Conservation (phyloP, 192 early-diverging fungal genomes). For the Mortierella antarctica region DNA sequence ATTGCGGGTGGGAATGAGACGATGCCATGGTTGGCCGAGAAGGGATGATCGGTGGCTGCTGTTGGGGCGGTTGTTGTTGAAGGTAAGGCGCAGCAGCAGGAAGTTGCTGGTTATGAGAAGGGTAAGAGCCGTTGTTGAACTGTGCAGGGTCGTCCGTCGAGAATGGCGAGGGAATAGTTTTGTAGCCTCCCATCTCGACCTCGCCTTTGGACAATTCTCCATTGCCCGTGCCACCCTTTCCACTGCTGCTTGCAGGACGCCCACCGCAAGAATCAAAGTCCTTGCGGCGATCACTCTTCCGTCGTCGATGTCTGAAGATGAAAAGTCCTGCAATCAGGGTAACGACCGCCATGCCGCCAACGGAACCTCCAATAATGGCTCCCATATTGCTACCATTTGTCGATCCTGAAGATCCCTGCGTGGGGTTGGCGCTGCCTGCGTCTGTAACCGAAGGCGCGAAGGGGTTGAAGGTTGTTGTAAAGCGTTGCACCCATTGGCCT, state of each 20-base stretch:
- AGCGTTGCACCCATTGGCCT: background rate
- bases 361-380: conserved; percentile 14
- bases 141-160: background rate
- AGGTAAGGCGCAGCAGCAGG: background rate
- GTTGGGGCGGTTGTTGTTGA: background rate
- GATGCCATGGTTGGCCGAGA: background rate
- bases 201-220: background rate
- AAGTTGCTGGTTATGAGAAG: background rate
- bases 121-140: background rate
- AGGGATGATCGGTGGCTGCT: conserved; percentile 7
- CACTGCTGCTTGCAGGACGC: background rate
- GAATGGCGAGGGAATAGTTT: conserved; percentile 13
- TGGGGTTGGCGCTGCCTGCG: background rate
- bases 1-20: background rate
- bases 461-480: background rate
- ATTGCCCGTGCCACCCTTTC: no score
- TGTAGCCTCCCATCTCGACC: conserved; percentile 15
- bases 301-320: background rate
- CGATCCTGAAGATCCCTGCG: background rate
- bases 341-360: conserved; percentile 10
- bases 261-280: background rate
- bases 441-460: no score
- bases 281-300: background rate
- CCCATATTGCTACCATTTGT: background rate
- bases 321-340: conserved; percentile 12